These are phyloP conservation scores for Pichia sp. DNA, from an alignment of 1,139 yeast genomes.

Conservation along the genomic window DNA sequence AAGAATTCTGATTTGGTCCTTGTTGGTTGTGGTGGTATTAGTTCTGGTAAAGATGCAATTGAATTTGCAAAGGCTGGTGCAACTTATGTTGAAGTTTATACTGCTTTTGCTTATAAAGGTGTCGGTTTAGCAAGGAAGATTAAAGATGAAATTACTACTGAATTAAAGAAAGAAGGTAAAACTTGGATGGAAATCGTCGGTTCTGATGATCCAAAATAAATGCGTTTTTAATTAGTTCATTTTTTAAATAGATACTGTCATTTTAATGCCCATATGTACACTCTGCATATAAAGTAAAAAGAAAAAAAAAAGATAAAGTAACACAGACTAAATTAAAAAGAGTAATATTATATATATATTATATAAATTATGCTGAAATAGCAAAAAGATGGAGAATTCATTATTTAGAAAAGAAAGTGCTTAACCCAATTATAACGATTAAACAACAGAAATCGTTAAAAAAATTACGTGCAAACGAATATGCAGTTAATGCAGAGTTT, in stretches of 20 bases:
- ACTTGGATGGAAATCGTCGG: slow-evolving; percentile 80
- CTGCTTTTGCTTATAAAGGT: slow-evolving; percentile 89
- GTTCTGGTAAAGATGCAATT: slow-evolving; percentile 76
- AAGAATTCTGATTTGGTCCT: slow-evolving; percentile 67
- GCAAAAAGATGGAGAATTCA: slow-evolving; percentile 7
- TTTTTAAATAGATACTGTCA: no score
- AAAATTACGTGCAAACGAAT: slow-evolving; percentile 6
- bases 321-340: no score
- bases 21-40: slow-evolving; percentile 93
- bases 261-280: no score
- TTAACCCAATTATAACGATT: slow-evolving; percentile 33
- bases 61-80: slow-evolving; percentile 96
- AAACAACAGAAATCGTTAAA: slow-evolving; percentile 37
- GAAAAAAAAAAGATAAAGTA: no score
- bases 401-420: slow-evolving; percentile 9
- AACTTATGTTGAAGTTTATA: slow-evolving; percentile 74
- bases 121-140: slow-evolving; percentile 80
- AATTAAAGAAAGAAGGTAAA: slow-evolving; percentile 66
- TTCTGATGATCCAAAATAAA: slow-evolving; percentile 34
- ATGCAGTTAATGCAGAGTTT: slow-evolving; percentile 7
- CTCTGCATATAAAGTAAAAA: no score
- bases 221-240: neutral
- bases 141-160: slow-evolving; percentile 65
- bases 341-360: slow-evolving; percentile 15
- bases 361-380: neutral